Evolutionary conservation across 1,284 basidiomycete species (phyloP), one percentile per base, ranked within the genome.

Genomic region (Clitocybe nebularis): DNA sequence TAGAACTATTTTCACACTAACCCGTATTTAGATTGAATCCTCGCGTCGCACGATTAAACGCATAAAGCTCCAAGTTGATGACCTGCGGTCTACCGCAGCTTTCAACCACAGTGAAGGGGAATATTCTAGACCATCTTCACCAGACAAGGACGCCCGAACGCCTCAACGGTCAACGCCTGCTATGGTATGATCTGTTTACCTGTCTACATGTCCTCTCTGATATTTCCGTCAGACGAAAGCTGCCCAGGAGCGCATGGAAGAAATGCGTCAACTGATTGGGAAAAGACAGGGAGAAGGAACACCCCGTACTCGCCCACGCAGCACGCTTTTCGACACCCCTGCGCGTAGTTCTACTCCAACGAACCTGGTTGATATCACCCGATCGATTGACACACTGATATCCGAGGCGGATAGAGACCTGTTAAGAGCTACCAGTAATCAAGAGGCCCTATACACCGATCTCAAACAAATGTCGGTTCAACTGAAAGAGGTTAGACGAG

Each of bases 201-300:
- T 35, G 25, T 24, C 19, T 38, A 42, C 36, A 44, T 33, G 32
- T n/a, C 34, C 23, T 35, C 36, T 45, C 25, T 47, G 38, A 29
- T 19, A 43, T 36, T 11, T n/a, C n/a, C n/a, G n/a, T n/a, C 26
- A 89, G 88, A 82, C 74, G 8, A 80, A 64, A 55, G 86, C 80
- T 43, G 84, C 84, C 23, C 79, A 80, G 52, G 79, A 81, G 21
- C 78, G 86, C 16, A 72, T 87, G 67, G 79, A 86, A 52, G 86
- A 89, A 58, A 86, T 89, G 87, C 74, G 78, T 20, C 72, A 75
- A 48, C 67, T 87, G 41, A 87, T 90, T 46, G 65, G 69, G 28
- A 74, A 68, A 51, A 70, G 87, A 50, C 68, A 75, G 51, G 69
- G 60, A n/a, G 79, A 80, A 30, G 57, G 53, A 5, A 68, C 74